A percentile compares a stretch with the other conserved stretches of the same genome.
These are phyloP conservation scores for Suhomyces emberorum DNA, from an alignment of 805 yeast species.

Conservation along the genomic window DNA sequence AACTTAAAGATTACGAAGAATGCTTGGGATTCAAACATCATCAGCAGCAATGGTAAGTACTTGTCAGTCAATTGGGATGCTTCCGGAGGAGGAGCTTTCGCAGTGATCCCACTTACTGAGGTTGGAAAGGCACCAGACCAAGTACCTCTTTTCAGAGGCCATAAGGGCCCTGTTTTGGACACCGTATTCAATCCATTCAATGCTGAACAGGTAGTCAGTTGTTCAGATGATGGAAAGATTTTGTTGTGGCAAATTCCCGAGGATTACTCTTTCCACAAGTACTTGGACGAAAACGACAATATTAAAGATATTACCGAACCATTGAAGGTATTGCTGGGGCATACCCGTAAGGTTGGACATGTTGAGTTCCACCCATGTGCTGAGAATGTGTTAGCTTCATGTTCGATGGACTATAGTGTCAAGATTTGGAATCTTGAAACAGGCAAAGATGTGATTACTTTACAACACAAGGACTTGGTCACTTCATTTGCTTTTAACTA, in stretches of 20 bases:
- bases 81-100: constrained; percentile 97
- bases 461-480: constrained; percentile 85
- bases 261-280: constrained; percentile 67
- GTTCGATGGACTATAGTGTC: constrained; percentile 86
- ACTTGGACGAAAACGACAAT: constrained; percentile 50
- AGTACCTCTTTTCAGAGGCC: constrained; percentile 93
- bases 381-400: constrained; percentile 78
- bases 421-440: constrained; percentile 86
- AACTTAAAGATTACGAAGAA: constrained; percentile 78
- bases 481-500: constrained; percentile 91
- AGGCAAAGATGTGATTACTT: constrained; percentile 65
- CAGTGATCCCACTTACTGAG: constrained; percentile 81
- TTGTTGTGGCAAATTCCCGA: constrained; percentile 87
- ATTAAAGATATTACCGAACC: constrained; percentile 68
- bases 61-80: constrained; percentile 89
- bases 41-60: constrained; percentile 83
- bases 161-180: constrained; percentile 91
- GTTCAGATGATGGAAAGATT: constrained; percentile 47
- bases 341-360: constrained; percentile 90
- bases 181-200: constrained; percentile 95
- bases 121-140: constrained; percentile 92
- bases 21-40: constrained; percentile 94
- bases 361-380: constrained; percentile 88
- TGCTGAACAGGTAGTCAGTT: constrained; percentile 44
- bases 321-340: constrained; percentile 70